Evolutionary conservation across 352 stramenopile species (phyloP).

Genomic region (Pythium dissotocum): DNA sequence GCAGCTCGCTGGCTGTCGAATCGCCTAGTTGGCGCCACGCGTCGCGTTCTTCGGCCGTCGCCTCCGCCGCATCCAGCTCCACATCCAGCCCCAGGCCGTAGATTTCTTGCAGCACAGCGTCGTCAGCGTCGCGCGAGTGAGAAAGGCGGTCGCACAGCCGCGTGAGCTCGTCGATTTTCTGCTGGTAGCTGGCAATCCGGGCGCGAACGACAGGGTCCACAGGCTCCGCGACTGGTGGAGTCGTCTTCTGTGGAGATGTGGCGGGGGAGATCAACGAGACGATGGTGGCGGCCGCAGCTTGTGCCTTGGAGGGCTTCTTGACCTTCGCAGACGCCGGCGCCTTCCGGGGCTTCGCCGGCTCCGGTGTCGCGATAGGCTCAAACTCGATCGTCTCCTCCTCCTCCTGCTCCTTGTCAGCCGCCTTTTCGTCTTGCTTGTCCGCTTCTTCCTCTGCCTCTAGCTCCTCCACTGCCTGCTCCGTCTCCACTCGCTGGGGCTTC

Average conservation of each 20-base stretch:
- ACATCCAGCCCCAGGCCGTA: slow-evolving; percentile 65
- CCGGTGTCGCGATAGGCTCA: slow-evolving; percentile 1
- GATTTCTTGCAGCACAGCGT: slow-evolving; percentile 69
- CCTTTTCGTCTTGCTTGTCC: not conserved
- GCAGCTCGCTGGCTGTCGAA: not conserved
- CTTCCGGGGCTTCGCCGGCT: slow-evolving; percentile 12
- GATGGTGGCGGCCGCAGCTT: not conserved
- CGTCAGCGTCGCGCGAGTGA: slow-evolving; percentile 22
- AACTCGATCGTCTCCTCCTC: slow-evolving; percentile 1
- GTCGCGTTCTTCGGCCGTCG: slow-evolving; percentile 12
- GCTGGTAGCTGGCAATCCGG: slow-evolving; percentile 65
- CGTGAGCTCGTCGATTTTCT: slow-evolving; percentile 78
- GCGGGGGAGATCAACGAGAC: not conserved
- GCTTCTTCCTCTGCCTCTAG: slow-evolving; percentile 22
- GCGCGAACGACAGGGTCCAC: slow-evolving; percentile 62
- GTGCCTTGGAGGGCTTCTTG: slow-evolving; percentile 7
- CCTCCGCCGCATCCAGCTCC: slow-evolving; percentile 34
- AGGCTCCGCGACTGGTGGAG: slow-evolving; percentile 14
- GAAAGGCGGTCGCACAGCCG: slow-evolving; percentile 40
- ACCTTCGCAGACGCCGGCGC: not conserved
- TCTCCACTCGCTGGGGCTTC: not conserved
- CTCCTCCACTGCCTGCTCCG: not conserved
- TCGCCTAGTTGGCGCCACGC: slow-evolving; percentile 28
- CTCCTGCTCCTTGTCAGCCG: not conserved
- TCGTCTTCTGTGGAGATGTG: slow-evolving; percentile 21